Base-by-base conservation (phyloP, 495 filamentous ascomycete genomes). In the Bacidia rubella region DNA sequence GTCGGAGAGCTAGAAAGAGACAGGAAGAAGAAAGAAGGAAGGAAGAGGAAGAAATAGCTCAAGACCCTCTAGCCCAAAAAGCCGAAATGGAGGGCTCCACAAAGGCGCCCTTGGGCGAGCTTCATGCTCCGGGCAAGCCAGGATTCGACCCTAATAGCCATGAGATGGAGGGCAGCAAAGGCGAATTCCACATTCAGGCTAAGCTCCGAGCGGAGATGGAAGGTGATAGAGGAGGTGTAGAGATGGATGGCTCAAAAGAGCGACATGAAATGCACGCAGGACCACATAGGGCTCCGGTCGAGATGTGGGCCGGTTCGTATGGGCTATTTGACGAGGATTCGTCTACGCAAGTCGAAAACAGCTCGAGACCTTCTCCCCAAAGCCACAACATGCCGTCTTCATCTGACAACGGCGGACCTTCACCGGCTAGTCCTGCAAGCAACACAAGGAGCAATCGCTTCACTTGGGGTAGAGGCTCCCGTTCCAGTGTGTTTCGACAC, bases 161-260 rank as follows among this genome's bases (percentile, higher is more conserved):
- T 15, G 56, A 58, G 39, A 58, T 58, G 56, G 47, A 58, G 35
- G 52, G 56, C 21, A 58, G 47, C 48, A 24, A 58, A 21, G 24
- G 23, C 25, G 47, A 38, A n/a, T 50, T 35, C 47, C 10, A 10
- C 22, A 50, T 46, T 39, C 43, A 35, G 32, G 54, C 21, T 32
- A 50, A 41, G 27, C 12, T 40, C 32, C 47, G 54, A 7, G 42
- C 44, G 17, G 57, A 59, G 43, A 47, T 53, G 26, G 51, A 57
- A 15, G 55, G 55, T 25, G 23, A 19, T 17, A 21, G 42, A 12
- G 55, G 55, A 21, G 55, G 51, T 23, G 27, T 24, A 29, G 55
- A 57, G 45, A 61, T 61, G 49, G 59, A 59, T n/a, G 56, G 53
- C 29, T 50, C 39, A 5, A 38, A 46, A 29, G 27, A 10, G 19